These are phyloP conservation scores for Solanum pimpinellifolium DNA, from an alignment of 257 asterid genomes.

Conservation along the genomic window DNA sequence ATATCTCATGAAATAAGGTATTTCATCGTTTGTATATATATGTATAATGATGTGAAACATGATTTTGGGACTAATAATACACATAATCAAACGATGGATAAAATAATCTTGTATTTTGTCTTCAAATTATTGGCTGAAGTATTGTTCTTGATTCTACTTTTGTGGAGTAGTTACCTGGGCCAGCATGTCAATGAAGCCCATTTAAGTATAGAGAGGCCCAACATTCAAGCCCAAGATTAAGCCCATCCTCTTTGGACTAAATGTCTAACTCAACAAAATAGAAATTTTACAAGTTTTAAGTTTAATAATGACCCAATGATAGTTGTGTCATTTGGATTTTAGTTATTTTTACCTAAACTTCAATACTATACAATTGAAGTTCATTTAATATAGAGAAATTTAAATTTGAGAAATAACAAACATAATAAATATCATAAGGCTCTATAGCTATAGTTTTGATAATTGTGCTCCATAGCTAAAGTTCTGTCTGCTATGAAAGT, in stretches of 20 bases:
- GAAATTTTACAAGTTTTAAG: background rate
- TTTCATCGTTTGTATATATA: background rate
- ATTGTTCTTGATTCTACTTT: background rate
- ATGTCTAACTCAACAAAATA: background rate
- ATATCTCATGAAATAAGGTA: background rate
- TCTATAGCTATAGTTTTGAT: too few species aligned
- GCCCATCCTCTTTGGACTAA: background rate
- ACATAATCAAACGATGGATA: background rate
- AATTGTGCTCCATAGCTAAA: too few species aligned
- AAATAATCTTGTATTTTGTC: background rate
- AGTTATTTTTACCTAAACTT: background rate
- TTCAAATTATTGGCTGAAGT: background rate
- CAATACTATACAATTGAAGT: background rate
- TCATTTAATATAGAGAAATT: too few species aligned
- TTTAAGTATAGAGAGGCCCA: background rate
- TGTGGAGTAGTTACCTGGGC: background rate
- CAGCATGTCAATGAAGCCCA: background rate
- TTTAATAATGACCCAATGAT: background rate
- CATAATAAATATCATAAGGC: too few species aligned
- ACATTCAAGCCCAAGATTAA: background rate
- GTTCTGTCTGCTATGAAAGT: fast-evolving
- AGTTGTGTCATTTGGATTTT: background rate
- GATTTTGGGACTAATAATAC: background rate
- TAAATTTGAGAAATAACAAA: too few species aligned
- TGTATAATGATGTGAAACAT: background rate